phyloP scores from a whole-genome alignment of 1,284 basidiomycete genomes.

The Puccinia hordei region DNA sequence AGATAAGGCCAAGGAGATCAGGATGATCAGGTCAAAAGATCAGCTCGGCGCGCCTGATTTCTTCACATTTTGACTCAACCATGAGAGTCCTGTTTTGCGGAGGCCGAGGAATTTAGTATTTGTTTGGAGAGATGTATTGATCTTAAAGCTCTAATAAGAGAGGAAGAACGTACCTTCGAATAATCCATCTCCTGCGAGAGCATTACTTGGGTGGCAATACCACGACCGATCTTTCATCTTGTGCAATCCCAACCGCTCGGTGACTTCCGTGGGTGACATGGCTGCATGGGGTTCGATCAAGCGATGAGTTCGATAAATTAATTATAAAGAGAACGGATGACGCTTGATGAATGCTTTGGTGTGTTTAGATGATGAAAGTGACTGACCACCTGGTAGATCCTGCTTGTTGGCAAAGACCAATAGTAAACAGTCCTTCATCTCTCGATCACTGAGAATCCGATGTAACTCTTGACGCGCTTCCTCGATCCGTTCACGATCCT shows the following conservation, averaged over 20 bases:
- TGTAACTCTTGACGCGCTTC: slow-evolving; percentile 96
- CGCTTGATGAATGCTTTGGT: neutral
- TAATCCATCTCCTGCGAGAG: slow-evolving; percentile 56
- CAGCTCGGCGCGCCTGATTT: slow-evolving; percentile 36
- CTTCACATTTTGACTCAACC: slow-evolving; percentile 49
- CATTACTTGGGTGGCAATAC: slow-evolving; percentile 83
- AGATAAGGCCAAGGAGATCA: neutral
- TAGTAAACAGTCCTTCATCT: slow-evolving; percentile 96
- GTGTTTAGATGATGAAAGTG: neutral
- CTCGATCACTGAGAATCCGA: slow-evolving; percentile 91
- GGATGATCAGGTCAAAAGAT: neutral
- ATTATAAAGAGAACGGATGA: slow-evolving; percentile 12
- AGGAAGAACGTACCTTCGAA: slow-evolving; percentile 13
- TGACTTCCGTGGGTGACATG: slow-evolving; percentile 98
- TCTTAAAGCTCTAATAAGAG: neutral
- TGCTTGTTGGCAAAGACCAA: slow-evolving; percentile 99
- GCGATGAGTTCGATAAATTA: neutral
- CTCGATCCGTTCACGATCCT: slow-evolving; percentile 91
- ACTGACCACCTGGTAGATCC: slow-evolving; percentile 86
- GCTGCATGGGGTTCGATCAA: slow-evolving; percentile 63
- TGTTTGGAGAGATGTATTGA: neutral
- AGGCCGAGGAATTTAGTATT: neutral
- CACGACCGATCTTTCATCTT: slow-evolving; percentile 95
- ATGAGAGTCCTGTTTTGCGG: slow-evolving; percentile 32
- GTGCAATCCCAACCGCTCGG: slow-evolving; percentile 92